Evolutionary conservation across 768 basidiomycete species (phyloP), one percentile per base, ranked within the genome.

Genomic region (Tylopilus vinaceipallidus): DNA sequence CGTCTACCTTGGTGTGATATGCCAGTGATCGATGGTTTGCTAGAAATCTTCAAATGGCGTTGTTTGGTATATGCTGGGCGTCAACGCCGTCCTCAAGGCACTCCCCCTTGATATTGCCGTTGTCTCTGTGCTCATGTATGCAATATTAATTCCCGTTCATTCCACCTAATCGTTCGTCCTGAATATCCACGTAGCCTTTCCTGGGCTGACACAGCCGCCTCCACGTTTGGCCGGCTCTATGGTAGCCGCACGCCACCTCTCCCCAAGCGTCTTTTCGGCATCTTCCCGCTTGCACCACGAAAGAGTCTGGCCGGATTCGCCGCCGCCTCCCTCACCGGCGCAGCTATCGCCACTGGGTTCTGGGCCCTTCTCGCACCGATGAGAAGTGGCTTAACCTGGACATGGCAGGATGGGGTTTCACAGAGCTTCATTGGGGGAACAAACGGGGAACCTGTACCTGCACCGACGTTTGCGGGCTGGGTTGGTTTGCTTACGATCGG

Each of bases 191-290:
- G 32, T 59, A 95, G 93, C 53, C 82, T 97, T 41, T 93, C 92
- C 27, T 97, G 94, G 94, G 93, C 91, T 0, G 94, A 97, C 67
- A 95, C 94, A 2, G 84, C 92, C 16, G 94, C 94, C 6, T 95
- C 94, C 10, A 95, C 91, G 12, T 74, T 95, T 55, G 94, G 94
- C 37, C 83, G 94, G n/a, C 73, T 91, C 29, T 91, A 81, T 65
- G 91, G 91, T 34, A 71, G 73, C n/a, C 69, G 72, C 39, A 91
- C 91, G 0, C 79, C 81, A 0, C 77, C 71, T 5, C 78, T 88
- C 4, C 86, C 86, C 2, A 64, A 71, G 39, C 71, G 63, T 69
- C 49, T 62, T 71, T 65, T 76, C 57, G 70, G 74, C 3, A 1
- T 63, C 30, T 72, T 93, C 35, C 88, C 83, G 0, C 76, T 95